Evolutionary conservation across 2,329 filamentous ascomycete genomes (phyloP), one percentile per base, ranked within the genome.

Genomic region (Neopestalotiopsis sp.): DNA sequence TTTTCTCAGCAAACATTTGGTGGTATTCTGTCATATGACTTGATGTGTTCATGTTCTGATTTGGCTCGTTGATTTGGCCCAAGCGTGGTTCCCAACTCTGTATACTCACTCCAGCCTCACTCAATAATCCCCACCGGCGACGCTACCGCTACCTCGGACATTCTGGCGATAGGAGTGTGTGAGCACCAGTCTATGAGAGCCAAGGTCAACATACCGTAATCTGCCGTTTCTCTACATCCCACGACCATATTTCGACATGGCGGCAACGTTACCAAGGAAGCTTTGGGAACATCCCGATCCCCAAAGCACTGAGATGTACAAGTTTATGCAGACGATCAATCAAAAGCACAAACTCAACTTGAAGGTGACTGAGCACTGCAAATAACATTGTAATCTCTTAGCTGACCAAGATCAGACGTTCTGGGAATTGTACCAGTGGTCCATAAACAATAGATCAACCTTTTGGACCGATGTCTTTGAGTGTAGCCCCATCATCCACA

Each of bases 391-490:
- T 38, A 10, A 38, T 38, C 34, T 38, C 34, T 28, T 13, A 17
- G 38, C 72, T 74, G 58, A 74, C 69, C 24, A 4, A 38, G 56
- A 14, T 2, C 72, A 92, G 86, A 90, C 85, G 3, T 96, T 91
- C 77, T 80, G 87, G 66, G 90, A 94, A 17, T 83, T 97, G 6
- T 91, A 94, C 76, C 78, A 85, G 68, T 96, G 89, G 84, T 94
- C 92, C 30, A 84, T 91, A 70, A 79, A 84, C 17, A 83, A 88
- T 42, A 88, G 90, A 45, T 79, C 82, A 10, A 84, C 88, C 60
- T 95, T 95, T 81, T 94, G 88, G 84, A 83, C 84, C 6, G 86
- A 89, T 70, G 79, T 91, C 63, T 93, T 92, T 81, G 81, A 88
- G 30, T 84, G 84, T 66, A 81, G 87, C 70, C 84, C 86, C 62